Evolutionary conservation across 164 flowering plant genomes (phyloP).

Genomic region (Vitis rupestris): DNA sequence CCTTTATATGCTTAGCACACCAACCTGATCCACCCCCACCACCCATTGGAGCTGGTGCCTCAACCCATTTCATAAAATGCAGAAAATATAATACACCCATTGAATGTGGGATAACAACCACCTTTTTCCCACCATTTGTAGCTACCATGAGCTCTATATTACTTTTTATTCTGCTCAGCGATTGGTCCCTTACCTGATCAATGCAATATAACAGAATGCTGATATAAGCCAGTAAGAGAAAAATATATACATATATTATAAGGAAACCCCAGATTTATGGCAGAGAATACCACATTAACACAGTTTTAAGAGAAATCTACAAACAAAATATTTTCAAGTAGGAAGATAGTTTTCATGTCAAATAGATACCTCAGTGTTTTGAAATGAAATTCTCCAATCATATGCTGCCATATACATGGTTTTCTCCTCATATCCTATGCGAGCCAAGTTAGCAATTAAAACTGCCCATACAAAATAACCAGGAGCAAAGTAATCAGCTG

Average conservation of each 20-base stretch:
- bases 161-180: constrained; percentile 58
- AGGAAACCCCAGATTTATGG: no score
- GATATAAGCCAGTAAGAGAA: no score
- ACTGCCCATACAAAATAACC: constrained; percentile 75
- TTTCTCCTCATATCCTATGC: constrained; percentile 69
- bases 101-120: constrained; percentile 59
- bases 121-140: constrained; percentile 56
- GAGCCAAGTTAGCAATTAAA: constrained; percentile 60
- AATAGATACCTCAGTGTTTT: constrained; percentile 54
- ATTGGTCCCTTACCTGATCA: constrained; percentile 52
- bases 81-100: constrained; percentile 65
- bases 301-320: no score
- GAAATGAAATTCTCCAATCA: constrained; percentile 68
- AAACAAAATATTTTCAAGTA: no score
- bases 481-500: constrained; percentile 66
- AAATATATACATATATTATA: background rate
- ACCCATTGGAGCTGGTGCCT: constrained; percentile 70
- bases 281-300: no score
- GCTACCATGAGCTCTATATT: constrained; percentile 61
- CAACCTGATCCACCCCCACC: constrained; percentile 71
- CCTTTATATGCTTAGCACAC: constrained; percentile 63
- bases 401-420: constrained; percentile 72
- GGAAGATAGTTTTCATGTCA: background rate
- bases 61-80: constrained; percentile 74
- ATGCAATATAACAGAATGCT: background rate